Conservation (phyloP, 441 rosid species). For the Arabidopsis hybrid region DNA sequence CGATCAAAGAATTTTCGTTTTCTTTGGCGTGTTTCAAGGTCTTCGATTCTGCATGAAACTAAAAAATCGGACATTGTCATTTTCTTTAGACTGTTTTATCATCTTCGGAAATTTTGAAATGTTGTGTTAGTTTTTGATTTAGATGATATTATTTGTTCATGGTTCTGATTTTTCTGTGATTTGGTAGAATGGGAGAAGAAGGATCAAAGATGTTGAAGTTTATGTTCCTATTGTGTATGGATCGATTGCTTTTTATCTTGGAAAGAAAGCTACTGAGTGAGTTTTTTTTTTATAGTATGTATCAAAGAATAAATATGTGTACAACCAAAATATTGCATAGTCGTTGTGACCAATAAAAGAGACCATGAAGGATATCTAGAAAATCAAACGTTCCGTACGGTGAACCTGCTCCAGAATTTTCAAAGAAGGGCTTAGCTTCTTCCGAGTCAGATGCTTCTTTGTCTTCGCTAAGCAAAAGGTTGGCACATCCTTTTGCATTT, state of each 20-base stretch:
- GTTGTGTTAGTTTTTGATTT: conserved; percentile 12
- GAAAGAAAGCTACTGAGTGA: conserved; percentile 86
- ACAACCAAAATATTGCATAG: too few relatives aligned
- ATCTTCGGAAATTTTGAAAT: not conserved
- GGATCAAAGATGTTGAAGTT: conserved; percentile 67
- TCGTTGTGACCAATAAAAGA: too few relatives aligned
- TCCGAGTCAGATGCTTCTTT: too few relatives aligned
- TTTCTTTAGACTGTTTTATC: too few relatives aligned
- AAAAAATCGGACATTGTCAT: not conserved
- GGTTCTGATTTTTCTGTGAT: not conserved
- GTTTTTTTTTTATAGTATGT: conserved; percentile 28
- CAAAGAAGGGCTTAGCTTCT: too few relatives aligned
- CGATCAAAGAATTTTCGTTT: not conserved
- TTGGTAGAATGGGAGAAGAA: conserved; percentile 52
- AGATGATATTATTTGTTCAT: too few relatives aligned
- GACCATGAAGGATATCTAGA: too few relatives aligned
- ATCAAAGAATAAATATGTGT: too few relatives aligned
- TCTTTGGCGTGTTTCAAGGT: not conserved
- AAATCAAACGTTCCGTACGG: too few relatives aligned
- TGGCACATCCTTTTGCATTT: too few relatives aligned
- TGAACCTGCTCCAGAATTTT: too few relatives aligned
- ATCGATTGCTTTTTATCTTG: conserved; percentile 77
- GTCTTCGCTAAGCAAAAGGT: too few relatives aligned
- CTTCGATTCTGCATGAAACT: conserved; percentile 13
- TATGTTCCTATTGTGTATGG: conserved; percentile 75